Percentiles rank a stretch among this genome's conserved stretches.
phyloP scores from a whole-genome alignment of 139 green algal genomes.

The Asterochloris erici region DNA sequence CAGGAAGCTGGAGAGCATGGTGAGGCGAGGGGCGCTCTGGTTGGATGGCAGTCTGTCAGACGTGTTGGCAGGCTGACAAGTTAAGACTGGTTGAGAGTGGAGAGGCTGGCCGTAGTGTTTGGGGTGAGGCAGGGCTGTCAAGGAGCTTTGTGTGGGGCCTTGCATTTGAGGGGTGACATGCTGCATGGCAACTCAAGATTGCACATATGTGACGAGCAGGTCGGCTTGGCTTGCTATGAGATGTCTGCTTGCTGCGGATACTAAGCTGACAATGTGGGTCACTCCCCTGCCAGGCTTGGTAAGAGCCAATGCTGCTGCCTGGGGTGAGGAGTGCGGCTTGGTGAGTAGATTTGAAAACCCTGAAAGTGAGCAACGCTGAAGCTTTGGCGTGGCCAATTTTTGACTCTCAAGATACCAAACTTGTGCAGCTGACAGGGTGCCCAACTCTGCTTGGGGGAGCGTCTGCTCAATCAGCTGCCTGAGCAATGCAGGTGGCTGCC shows the following conservation, averaged over 20 bases:
- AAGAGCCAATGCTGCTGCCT: too few species aligned
- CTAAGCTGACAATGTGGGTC: too few species aligned
- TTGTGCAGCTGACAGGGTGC: neutral
- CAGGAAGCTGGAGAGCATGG: constrained; percentile 29
- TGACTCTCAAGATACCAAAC: neutral
- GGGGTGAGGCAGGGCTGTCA: neutral
- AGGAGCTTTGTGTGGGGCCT: neutral
- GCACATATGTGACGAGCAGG: too few species aligned
- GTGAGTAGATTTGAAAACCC: too few species aligned
- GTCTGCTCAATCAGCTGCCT: neutral
- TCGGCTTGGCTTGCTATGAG: too few species aligned
- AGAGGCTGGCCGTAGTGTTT: neutral
- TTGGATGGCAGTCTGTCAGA: neutral
- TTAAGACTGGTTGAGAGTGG: neutral
- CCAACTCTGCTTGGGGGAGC: neutral
- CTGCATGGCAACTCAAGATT: neutral
- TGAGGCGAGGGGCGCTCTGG: neutral
- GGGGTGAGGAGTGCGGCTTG: too few species aligned
- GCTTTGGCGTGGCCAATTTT: neutral
- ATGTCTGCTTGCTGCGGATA: too few species aligned
- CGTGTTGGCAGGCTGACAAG: neutral
- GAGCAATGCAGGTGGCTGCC: neutral
- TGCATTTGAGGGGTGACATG: neutral
- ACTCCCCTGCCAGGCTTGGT: too few species aligned
- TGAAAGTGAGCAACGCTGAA: neutral